phyloP scores from a whole-genome alignment of 140 eudicot species.

The Erigeron philadelphicus region DNA sequence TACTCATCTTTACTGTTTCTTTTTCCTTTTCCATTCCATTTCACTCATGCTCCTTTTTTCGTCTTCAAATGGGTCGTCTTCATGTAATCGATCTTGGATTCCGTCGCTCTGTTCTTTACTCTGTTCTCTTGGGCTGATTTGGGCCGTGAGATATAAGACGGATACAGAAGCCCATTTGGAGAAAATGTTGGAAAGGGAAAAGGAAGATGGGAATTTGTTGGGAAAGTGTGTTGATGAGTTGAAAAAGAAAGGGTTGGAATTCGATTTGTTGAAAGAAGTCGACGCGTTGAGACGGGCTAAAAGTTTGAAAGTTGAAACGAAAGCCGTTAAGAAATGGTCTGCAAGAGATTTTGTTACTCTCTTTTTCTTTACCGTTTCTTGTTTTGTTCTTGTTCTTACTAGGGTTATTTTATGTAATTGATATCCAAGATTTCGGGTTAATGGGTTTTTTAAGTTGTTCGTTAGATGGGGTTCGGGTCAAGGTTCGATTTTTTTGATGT shows the following conservation, averaged over 20 bases:
- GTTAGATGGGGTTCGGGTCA: not conserved
- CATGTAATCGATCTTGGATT: slow-evolving; percentile 65
- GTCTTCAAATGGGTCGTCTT: not conserved
- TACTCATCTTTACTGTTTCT: slow-evolving; percentile 76
- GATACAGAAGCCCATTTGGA: slow-evolving; percentile 63
- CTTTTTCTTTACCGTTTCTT: slow-evolving; percentile 60
- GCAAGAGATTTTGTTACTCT: slow-evolving; percentile 64
- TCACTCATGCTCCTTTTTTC: slow-evolving; percentile 54
- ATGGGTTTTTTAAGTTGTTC: not conserved
- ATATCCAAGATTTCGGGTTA: not conserved
- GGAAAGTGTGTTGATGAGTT: slow-evolving; percentile 82
- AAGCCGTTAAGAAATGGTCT: slow-evolving; percentile 67
- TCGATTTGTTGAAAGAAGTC: slow-evolving; percentile 87
- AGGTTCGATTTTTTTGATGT: not conserved
- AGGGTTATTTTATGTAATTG: slow-evolving; percentile 62
- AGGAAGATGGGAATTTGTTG: slow-evolving; percentile 67
- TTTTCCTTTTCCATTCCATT: slow-evolving; percentile 78
- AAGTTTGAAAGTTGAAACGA: slow-evolving; percentile 61
- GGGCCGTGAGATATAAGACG: slow-evolving; percentile 80
- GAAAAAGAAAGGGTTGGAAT: slow-evolving; percentile 83
- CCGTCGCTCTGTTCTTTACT: slow-evolving; percentile 64
- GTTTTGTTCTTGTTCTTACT: slow-evolving; percentile 65
- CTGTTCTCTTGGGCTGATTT: slow-evolving; percentile 60
- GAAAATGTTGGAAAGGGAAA: slow-evolving; percentile 73
- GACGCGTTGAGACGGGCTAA: slow-evolving; percentile 76